Evolutionary conservation across 805 yeast species (phyloP).

Genomic region (Tetrapisispora iriomotensis): DNA sequence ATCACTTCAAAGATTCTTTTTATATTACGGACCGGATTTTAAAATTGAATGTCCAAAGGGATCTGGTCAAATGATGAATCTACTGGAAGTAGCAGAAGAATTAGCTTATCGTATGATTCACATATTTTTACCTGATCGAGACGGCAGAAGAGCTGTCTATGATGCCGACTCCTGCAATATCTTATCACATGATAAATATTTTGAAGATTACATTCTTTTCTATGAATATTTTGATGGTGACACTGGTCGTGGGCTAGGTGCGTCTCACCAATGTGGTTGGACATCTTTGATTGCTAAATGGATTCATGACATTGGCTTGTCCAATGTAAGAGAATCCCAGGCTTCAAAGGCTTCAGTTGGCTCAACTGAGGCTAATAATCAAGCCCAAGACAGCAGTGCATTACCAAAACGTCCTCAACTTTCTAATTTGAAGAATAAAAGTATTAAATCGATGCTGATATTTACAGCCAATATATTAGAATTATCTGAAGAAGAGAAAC

Average conservation of each 20-base stretch:
- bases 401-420: background rate
- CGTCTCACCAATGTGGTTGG: conserved; percentile 95
- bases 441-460: conserved; percentile 64
- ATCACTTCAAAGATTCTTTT: conserved; percentile 73
- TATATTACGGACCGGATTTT: conserved; percentile 79
- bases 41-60: conserved; percentile 85
- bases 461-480: conserved; percentile 60
- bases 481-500: conserved; percentile 50
- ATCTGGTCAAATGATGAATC: conserved; percentile 62
- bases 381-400: background rate
- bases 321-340: conserved; percentile 24
- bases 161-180: conserved; percentile 14
- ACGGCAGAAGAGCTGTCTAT: background rate
- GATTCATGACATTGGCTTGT: conserved; percentile 79
- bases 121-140: conserved; percentile 57
- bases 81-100: conserved; percentile 87
- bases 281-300: conserved; percentile 86
- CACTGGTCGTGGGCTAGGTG: conserved; percentile 88
- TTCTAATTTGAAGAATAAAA: conserved; percentile 44
- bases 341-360: conserved; percentile 1
- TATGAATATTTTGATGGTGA: conserved; percentile 91
- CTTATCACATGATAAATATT: conserved; percentile 55
- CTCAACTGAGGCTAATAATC: conserved; percentile 6
- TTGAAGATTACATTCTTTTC: conserved; percentile 67
- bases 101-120: conserved; percentile 77